phyloP scores from a whole-genome alignment of 2,329 filamentous ascomycete genomes.

The Remersonia thermophila region DNA sequence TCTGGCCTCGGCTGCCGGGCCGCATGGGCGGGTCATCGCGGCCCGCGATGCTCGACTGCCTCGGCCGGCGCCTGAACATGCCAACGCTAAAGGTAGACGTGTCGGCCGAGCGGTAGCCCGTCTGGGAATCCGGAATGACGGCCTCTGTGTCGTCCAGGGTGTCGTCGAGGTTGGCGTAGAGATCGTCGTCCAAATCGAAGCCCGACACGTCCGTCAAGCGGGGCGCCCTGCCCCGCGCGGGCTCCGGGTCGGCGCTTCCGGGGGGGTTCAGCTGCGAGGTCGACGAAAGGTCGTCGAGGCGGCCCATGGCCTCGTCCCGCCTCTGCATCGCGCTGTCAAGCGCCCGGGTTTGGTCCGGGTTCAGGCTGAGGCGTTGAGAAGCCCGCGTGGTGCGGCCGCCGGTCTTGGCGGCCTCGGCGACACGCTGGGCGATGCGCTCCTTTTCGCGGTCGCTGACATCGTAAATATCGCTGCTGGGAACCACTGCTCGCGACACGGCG shows the following conservation, averaged over 20 bases:
- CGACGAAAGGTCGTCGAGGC: conserved; percentile 24
- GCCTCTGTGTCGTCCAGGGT: conserved; percentile 24
- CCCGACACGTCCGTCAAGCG: conserved; percentile 30
- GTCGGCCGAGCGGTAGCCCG: conserved; percentile 28
- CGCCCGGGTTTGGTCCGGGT: conserved; percentile 14
- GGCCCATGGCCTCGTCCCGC: conserved; percentile 27
- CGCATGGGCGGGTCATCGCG: conserved; percentile 40
- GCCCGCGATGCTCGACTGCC: conserved; percentile 39
- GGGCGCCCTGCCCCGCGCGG: conserved; percentile 17
- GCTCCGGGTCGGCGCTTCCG: conserved; percentile 23
- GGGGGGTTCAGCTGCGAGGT: conserved; percentile 11
- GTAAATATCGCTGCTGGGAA: conserved; percentile 22
- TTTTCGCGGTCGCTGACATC: conserved; percentile 26
- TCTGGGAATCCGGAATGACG: conserved; percentile 16
- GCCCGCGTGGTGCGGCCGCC: conserved; percentile 4
- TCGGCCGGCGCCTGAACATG: conserved; percentile 33
- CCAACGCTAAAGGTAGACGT: conserved; percentile 35
- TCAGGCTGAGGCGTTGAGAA: conserved; percentile 2
- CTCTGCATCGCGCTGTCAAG: conserved; percentile 18
- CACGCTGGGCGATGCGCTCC: conserved; percentile 18
- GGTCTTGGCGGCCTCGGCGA: conserved; percentile 7
- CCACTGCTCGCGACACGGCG: conserved; percentile 6
- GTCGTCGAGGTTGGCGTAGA: conserved; percentile 35
- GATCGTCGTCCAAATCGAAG: conserved; percentile 34
- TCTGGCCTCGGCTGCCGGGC: conserved; percentile 38